A percentile compares a stretch with the other conserved stretches of the same genome.
Evolutionary conservation across 2,329 filamentous ascomycete genomes (phyloP).

Genomic region (Saccharata proteae): DNA sequence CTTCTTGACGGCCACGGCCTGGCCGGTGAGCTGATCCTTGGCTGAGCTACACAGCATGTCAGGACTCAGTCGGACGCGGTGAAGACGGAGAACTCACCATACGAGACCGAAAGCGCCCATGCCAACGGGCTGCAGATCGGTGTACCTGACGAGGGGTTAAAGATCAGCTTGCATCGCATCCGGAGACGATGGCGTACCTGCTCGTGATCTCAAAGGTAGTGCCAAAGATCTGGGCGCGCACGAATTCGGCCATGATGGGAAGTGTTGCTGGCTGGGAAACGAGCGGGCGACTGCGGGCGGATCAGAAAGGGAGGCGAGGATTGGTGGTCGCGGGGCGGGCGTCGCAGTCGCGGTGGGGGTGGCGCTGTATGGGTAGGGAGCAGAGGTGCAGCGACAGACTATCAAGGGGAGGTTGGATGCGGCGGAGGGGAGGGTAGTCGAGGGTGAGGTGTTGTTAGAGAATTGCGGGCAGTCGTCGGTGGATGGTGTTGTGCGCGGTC

Average conservation of each 20-base stretch:
- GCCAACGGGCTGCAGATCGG: slow-evolving; percentile 93
- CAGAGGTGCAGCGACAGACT: slow-evolving; percentile 1
- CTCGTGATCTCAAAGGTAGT: slow-evolving; percentile 99
- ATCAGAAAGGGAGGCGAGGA: not conserved
- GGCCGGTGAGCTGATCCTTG: slow-evolving; percentile 91
- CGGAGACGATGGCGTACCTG: slow-evolving; percentile 47
- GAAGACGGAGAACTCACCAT: slow-evolving; percentile 50
- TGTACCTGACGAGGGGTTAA: slow-evolving; percentile 53
- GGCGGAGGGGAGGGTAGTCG: not conserved
- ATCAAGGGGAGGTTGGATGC: not conserved
- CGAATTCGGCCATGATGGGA: slow-evolving; percentile 92
- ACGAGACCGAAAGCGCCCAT: slow-evolving; percentile 99
- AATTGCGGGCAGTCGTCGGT: no score
- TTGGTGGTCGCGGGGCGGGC: not conserved
- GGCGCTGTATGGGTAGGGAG: slow-evolving; percentile 1
- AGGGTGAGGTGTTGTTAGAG: no score
- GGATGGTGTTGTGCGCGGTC: no score
- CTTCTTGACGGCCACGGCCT: slow-evolving; percentile 98
- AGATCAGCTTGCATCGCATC: slow-evolving; percentile 14
- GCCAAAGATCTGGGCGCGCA: slow-evolving; percentile 97
- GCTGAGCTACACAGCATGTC: slow-evolving; percentile 50
- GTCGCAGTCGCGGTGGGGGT: slow-evolving; percentile 3
- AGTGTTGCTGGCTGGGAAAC: not conserved
- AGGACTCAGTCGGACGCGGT: slow-evolving; percentile 4
- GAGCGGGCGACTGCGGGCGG: not conserved